Evolutionary conservation across 2,329 filamentous ascomycete species (phyloP).

Genomic region (Didymella segeticola): DNA sequence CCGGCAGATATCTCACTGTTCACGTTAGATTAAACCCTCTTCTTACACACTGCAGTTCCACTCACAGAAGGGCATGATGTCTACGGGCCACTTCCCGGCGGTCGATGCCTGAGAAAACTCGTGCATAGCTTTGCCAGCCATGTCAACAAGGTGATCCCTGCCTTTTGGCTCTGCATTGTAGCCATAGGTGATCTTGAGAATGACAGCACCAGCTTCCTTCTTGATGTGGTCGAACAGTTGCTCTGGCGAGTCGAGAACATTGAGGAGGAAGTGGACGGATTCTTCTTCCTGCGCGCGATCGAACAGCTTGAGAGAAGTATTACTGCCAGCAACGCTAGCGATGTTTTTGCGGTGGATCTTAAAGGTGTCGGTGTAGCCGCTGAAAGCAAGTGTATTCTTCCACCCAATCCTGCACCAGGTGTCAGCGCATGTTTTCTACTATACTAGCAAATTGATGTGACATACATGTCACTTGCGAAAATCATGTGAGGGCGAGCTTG

Average conservation of each 20-base stretch:
- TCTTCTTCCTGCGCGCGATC: constrained; percentile 40
- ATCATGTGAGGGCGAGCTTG: constrained; percentile 32
- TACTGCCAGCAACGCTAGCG: constrained; percentile 34
- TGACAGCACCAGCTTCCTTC: constrained; percentile 38
- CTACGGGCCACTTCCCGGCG: constrained; percentile 56
- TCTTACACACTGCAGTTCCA: background rate
- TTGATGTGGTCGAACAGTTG: constrained; percentile 37
- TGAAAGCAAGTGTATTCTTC: constrained; percentile 31
- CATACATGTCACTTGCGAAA: constrained; percentile 37
- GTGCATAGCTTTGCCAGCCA: constrained; percentile 51
- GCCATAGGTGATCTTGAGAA: constrained; percentile 45
- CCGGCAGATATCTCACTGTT: constrained; percentile 51
- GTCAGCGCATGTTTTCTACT: background rate
- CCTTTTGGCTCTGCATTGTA: constrained; percentile 53
- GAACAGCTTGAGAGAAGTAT: constrained; percentile 29
- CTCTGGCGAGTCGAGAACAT: constrained; percentile 29
- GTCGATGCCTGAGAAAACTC: constrained; percentile 51
- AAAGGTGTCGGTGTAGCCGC: constrained; percentile 29
- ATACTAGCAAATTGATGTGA: background rate
- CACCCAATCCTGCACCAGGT: constrained; percentile 31
- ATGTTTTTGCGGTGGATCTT: constrained; percentile 37
- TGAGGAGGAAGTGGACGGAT: constrained; percentile 36
- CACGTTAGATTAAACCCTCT: background rate
- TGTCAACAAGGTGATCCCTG: constrained; percentile 54
- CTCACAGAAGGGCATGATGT: constrained; percentile 54